Percentiles rank a stretch among this genome's conserved stretches.
phyloP scores from a whole-genome alignment of 164 flowering plant genomes.

The Warburgia ugandensis region DNA sequence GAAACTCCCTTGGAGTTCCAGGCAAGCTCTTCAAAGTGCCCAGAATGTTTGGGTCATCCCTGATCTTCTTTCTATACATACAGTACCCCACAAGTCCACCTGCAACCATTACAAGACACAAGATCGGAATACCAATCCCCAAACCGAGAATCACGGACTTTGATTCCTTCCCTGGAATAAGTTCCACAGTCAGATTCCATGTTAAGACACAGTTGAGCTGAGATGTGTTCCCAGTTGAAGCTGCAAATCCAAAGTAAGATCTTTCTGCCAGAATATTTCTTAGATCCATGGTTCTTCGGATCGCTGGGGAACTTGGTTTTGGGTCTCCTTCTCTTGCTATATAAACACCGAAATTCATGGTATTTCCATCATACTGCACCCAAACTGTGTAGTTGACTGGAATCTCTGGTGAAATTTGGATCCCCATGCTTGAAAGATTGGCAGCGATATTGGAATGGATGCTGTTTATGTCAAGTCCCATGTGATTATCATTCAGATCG shows the following conservation, averaged over 20 bases:
- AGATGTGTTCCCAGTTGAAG: slow-evolving; percentile 39
- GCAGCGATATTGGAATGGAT: slow-evolving; percentile 23
- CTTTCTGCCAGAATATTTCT: slow-evolving; percentile 17
- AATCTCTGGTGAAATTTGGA: slow-evolving; percentile 15
- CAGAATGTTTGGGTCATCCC: slow-evolving; percentile 12
- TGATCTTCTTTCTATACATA: slow-evolving; percentile 12
- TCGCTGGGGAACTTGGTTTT: slow-evolving; percentile 29
- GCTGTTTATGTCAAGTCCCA: slow-evolving; percentile 49
- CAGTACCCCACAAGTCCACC: slow-evolving; percentile 8
- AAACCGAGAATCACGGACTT: slow-evolving; percentile 14
- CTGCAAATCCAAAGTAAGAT: slow-evolving; percentile 64
- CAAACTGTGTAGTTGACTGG: slow-evolving; percentile 36
- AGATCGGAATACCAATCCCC: slow-evolving; percentile 25
- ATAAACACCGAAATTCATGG: slow-evolving; percentile 32
- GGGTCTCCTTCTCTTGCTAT: slow-evolving; percentile 21
- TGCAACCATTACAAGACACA: slow-evolving; percentile 2
- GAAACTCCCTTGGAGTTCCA: slow-evolving; percentile 53
- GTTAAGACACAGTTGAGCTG: slow-evolving; percentile 49
- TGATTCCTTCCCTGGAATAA: neutral
- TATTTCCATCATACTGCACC: slow-evolving; percentile 43
- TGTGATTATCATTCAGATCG: slow-evolving; percentile 54
- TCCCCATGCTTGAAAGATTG: slow-evolving; percentile 18
- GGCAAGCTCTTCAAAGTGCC: slow-evolving; percentile 46
- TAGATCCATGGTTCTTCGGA: slow-evolving; percentile 25
- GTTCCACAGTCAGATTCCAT: slow-evolving; percentile 46